Evolutionary conservation across 768 basidiomycete species (phyloP).

Genomic region (Hypsizygus marmoreus): DNA sequence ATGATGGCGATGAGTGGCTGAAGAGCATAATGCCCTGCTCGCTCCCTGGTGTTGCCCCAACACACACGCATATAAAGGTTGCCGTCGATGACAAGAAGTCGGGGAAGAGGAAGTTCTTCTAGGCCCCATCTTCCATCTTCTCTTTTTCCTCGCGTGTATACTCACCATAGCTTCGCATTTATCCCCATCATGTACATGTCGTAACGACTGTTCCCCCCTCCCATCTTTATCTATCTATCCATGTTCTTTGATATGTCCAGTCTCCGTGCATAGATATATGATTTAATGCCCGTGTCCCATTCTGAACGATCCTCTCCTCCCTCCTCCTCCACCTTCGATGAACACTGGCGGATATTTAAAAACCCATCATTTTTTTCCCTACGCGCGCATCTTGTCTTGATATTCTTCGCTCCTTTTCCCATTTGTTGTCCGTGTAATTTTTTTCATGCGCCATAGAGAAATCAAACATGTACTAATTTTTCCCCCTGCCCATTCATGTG

Average conservation of each 20-base stretch:
- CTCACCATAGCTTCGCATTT: constrained; percentile 1
- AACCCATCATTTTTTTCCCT: not conserved
- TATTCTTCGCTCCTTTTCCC: not conserved
- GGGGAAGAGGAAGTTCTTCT: constrained; percentile 76
- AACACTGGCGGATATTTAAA: constrained; percentile 11
- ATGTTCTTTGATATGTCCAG: not conserved
- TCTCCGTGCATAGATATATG: constrained; percentile 13
- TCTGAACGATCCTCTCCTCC: not conserved
- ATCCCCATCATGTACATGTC: constrained; percentile 5
- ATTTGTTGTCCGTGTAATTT: constrained; percentile 9
- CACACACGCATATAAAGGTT: constrained; percentile 76
- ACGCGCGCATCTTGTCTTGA: not conserved
- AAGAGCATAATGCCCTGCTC: constrained; percentile 73
- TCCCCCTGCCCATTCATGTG: constrained; percentile 8
- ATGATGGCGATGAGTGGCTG: constrained; percentile 90
- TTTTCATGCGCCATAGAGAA: constrained; percentile 12
- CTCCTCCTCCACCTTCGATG: not conserved
- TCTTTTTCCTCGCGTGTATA: constrained; percentile 2
- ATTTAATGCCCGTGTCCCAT: constrained; percentile 9
- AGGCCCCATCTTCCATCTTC: constrained; percentile 12
- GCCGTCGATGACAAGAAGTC: constrained; percentile 74
- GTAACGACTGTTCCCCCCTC: constrained; percentile 10
- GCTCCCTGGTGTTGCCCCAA: constrained; percentile 38
- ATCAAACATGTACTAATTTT: constrained; percentile 8
- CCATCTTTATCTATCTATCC: constrained; percentile 8